These are phyloP conservation scores for Penicillium freii DNA, from an alignment of 2,329 filamentous ascomycete genomes.

Conservation along the genomic window DNA sequence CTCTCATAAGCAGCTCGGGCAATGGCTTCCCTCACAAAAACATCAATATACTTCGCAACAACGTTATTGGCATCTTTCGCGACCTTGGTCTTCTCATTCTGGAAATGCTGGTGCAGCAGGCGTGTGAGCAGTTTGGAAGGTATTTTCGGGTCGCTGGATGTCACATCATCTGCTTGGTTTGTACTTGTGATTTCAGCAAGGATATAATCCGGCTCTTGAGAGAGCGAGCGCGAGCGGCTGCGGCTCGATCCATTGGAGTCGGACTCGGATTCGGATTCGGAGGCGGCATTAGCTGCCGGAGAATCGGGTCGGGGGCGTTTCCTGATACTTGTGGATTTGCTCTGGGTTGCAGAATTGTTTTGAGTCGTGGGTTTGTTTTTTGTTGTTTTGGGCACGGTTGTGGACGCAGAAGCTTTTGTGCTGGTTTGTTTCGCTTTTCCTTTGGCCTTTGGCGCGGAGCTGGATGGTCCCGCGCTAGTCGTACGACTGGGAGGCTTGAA, in stretches of 20 bases:
- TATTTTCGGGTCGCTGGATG: constrained; percentile 51
- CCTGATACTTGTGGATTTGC: constrained; percentile 11
- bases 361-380: constrained; percentile 9
- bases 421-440: constrained; percentile 19
- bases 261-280: constrained; percentile 20
- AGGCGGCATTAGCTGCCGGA: constrained; percentile 7
- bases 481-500: constrained; percentile 46
- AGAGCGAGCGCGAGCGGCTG: constrained; percentile 25
- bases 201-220: constrained; percentile 47
- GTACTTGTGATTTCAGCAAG: constrained; percentile 45
- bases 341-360: constrained; percentile 9
- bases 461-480: constrained; percentile 25
- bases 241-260: constrained; percentile 16
- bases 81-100: constrained; percentile 67
- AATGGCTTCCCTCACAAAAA: constrained; percentile 86
- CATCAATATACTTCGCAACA: constrained; percentile 81
- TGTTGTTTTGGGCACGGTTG: constrained; percentile 3
- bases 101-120: constrained; percentile 77
- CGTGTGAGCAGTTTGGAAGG: constrained; percentile 72
- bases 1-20: constrained; percentile 73
- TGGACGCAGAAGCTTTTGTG: constrained; percentile 10
- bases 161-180: constrained; percentile 29
- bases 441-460: constrained; percentile 21
- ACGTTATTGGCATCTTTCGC: constrained; percentile 73
- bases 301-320: constrained; percentile 18